Base-by-base conservation (phyloP, 108 stramenopile species). In the Craspedostauros australis region DNA sequence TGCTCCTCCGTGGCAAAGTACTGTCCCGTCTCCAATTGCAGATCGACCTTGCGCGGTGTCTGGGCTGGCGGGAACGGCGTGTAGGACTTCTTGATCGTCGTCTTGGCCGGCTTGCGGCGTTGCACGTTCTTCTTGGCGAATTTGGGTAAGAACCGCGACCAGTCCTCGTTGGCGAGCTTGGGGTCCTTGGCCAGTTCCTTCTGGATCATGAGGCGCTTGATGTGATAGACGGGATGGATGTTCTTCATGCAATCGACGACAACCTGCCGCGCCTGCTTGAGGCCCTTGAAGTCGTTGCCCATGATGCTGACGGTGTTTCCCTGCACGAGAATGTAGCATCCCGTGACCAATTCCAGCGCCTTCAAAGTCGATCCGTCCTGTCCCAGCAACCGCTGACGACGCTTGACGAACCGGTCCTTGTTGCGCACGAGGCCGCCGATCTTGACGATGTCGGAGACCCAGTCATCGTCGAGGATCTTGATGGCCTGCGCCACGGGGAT, bases 131-230 rank as follows among this genome's bases (percentile, higher is more conserved):
- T 97, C 73, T 96, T 97, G 42, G 86, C 84, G 65, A 99, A 99
- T 21, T 75, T 81, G 0, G 99, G 99, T 25, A 99, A 61, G 57
- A 99, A 99, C n/a, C 99, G 76, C 5, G 76, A 78, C 98, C 98
- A 99, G 70, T 95, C 88, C 64, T 97, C 96, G 39, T 91, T 67
- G 43, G 71, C 61, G 5, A 99, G 68, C 46, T 80, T 83, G 28
- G 95, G 94, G 70, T 99, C 98, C 52, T 95, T 89, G 20, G 88
- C 95, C 11, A 99, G 76, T 69, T 99, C 99, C 38, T 89, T 77
- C 72, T 94, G 91, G 54, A 99, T 99, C 99, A 99, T 99, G 40
- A 99, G 85, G 37, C 94, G 80, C 77, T 99, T 99, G 60, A 99
- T 94, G 67, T 99, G 92, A 75, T 99, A 99, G 42, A 99, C 86